Evolutionary conservation across 2,329 filamentous ascomycete species (phyloP).

Genomic region (Furcasterigmium sp.): DNA sequence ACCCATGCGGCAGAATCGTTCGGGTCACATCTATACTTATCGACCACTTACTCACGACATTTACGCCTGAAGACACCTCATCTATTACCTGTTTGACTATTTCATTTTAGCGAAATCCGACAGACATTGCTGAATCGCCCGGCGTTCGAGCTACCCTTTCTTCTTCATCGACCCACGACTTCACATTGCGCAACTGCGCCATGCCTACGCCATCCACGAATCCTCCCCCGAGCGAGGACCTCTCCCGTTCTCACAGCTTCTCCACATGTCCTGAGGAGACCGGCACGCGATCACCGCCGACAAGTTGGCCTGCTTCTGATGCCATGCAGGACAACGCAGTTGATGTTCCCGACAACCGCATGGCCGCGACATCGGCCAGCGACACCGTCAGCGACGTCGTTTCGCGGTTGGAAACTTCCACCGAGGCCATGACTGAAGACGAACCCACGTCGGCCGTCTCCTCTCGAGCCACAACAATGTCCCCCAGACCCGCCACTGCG

Average conservation of each 20-base stretch:
- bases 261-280: constrained; percentile 39
- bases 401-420: constrained; percentile 7
- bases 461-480: constrained; percentile 36
- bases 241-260: constrained; percentile 30
- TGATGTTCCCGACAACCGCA: constrained; percentile 18
- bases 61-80: no score
- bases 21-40: no score
- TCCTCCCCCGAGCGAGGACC: constrained; percentile 29
- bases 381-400: constrained; percentile 8
- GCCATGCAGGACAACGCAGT: no score
- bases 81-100: no score
- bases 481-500: constrained; percentile 32
- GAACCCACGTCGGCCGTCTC: constrained; percentile 16
- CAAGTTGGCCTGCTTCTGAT: constrained; percentile 14
- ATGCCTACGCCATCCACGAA: constrained; percentile 44
- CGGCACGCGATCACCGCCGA: constrained; percentile 10
- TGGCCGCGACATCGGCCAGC: constrained; percentile 2
- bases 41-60: no score
- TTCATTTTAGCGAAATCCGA: no score
- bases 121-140: no score
- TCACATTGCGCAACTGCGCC: not conserved
- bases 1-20: no score
- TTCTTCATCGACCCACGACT: no score
- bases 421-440: constrained; percentile 15
- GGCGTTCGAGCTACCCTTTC: no score